phyloP scores from a whole-genome alignment of 139 green algal genomes.

The Diplosphaera chodatii region DNA sequence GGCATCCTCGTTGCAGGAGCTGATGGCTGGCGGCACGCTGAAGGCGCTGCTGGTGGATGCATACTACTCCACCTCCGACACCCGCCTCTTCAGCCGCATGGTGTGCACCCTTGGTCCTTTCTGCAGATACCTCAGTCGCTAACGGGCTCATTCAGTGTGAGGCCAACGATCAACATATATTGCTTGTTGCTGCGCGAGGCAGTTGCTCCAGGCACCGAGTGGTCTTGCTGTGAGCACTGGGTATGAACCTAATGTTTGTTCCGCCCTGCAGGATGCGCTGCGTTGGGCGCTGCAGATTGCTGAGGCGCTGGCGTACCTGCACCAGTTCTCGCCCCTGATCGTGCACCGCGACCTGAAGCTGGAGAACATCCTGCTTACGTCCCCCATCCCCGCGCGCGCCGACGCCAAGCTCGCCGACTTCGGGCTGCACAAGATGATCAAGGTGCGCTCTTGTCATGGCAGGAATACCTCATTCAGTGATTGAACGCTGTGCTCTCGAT shows the following conservation, averaged over 20 bases:
- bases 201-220: too few relatives aligned
- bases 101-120: too few relatives aligned
- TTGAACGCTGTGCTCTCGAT: too few relatives aligned
- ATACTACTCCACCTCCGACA: neutral
- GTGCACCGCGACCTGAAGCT: conserved; percentile 78
- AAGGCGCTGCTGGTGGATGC: conserved; percentile 35
- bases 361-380: conserved; percentile 49
- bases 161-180: too few relatives aligned
- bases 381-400: neutral
- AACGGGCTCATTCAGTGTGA: too few relatives aligned
- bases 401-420: conserved; percentile 46
- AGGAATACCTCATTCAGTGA: too few relatives aligned
- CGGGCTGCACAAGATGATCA: conserved; percentile 32
- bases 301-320: conserved; percentile 63
- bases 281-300: conserved; percentile 54
- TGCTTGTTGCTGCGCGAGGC: too few relatives aligned
- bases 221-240: too few relatives aligned
- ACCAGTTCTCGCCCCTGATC: conserved; percentile 60
- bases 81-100: neutral
- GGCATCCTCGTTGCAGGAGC: conserved; percentile 46
- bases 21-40: conserved; percentile 49
- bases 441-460: conserved; percentile 1
- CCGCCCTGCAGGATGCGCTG: conserved; percentile 45
- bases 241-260: too few relatives aligned
- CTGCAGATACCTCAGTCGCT: too few relatives aligned